Evolutionary conservation across 305 asterid genomes (phyloP).

Genomic region (Andrographis paniculata): DNA sequence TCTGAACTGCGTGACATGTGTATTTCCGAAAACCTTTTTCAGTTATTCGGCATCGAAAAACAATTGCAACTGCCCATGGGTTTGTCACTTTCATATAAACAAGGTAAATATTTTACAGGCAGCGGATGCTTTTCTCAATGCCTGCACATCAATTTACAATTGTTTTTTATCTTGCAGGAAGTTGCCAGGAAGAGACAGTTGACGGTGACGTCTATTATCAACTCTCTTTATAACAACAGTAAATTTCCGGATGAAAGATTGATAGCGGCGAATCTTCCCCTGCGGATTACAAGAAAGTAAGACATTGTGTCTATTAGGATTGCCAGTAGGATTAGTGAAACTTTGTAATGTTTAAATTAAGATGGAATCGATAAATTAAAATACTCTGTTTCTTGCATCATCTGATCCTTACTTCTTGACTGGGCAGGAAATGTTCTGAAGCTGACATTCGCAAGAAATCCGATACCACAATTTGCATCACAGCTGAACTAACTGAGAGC

Average conservation of each 20-base stretch:
- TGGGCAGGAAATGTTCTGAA: constrained; percentile 53
- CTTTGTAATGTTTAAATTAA: no score
- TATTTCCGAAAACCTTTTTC: constrained; percentile 13
- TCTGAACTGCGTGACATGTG: constrained; percentile 17
- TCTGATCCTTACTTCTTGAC: no score
- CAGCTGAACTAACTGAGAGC: constrained; percentile 38
- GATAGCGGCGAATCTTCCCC: constrained; percentile 44
- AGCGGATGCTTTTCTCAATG: constrained; percentile 12
- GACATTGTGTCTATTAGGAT: constrained; percentile 7
- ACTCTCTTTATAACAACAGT: constrained; percentile 46
- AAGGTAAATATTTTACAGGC: constrained; percentile 45
- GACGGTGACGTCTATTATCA: constrained; percentile 35
- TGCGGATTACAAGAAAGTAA: constrained; percentile 60
- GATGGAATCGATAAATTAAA: no score
- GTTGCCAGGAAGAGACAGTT: constrained; percentile 43
- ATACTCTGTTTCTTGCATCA: no score
- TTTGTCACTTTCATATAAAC: constrained; percentile 61
- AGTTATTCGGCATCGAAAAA: constrained; percentile 42
- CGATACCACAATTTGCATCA: constrained; percentile 43
- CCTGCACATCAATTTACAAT: constrained; percentile 11
- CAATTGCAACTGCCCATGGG: constrained; percentile 46
- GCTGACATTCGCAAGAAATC: constrained; percentile 22
- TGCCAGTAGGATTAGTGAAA: no score
- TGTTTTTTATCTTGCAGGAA: constrained; percentile 45
- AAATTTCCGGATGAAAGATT: constrained; percentile 28